Evolutionary conservation across 345 rosid genomes (phyloP).

Genomic region (Melaleuca alternifolia): DNA sequence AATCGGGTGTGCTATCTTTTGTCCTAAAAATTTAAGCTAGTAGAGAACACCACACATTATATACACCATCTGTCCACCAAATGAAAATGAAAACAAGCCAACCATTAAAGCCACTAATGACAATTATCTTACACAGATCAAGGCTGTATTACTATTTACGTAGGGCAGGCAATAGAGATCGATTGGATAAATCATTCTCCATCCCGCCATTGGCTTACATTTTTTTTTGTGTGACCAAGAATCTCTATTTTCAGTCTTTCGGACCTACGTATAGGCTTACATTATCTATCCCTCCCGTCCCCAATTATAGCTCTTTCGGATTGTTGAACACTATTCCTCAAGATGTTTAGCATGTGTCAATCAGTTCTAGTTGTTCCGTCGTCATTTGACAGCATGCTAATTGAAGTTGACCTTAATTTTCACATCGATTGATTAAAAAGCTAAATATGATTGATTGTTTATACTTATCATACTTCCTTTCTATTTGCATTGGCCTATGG

Average conservation of each 20-base stretch:
- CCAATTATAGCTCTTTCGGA: background rate
- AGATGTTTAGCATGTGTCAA: background rate
- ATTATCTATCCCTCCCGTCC: background rate
- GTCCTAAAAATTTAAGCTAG: background rate
- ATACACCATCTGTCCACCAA: background rate
- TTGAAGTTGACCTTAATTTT: background rate
- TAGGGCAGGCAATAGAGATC: background rate
- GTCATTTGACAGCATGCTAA: background rate
- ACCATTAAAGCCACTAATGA: background rate
- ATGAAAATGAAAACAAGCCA: background rate
- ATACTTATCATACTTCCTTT: background rate
- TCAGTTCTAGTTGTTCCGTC: background rate
- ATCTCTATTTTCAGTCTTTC: no score
- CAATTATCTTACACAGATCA: background rate
- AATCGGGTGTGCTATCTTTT: background rate
- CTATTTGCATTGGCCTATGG: background rate
- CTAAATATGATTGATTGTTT: background rate
- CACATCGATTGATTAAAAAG: background rate
- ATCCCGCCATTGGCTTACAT: background rate
- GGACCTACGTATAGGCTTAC: no score
- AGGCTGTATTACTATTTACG: background rate
- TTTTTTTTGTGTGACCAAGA: no score
- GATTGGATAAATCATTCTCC: background rate
- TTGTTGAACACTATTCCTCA: background rate
- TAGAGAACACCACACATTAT: background rate